Evolutionary conservation across 768 basidiomycete genomes (phyloP).

Genomic region (Lactifluus volemus): DNA sequence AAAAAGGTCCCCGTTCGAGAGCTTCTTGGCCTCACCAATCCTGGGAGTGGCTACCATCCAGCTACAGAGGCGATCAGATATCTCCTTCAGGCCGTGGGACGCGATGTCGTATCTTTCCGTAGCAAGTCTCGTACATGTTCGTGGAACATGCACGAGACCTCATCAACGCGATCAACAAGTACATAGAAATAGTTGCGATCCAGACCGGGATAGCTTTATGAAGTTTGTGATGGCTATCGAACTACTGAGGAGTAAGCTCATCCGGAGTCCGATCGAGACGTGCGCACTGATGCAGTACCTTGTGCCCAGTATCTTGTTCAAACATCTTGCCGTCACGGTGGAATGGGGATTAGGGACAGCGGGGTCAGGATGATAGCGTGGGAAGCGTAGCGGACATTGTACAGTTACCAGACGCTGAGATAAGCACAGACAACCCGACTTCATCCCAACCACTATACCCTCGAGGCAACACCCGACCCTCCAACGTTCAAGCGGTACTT

Average conservation of each 20-base stretch:
- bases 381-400: too few relatives aligned
- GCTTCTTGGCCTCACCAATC: background rate
- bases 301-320: constrained; percentile 5
- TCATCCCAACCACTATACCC: too few relatives aligned
- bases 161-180: constrained; percentile 10
- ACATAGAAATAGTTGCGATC: background rate
- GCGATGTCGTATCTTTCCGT: constrained; percentile 12
- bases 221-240: constrained; percentile 18
- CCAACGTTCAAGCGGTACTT: background rate
- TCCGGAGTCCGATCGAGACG: too few relatives aligned
- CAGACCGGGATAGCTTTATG: constrained; percentile 16
- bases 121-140: constrained; percentile 21
- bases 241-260: constrained; percentile 12
- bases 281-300: background rate
- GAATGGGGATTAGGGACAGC: too few relatives aligned
- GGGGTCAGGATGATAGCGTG: too few relatives aligned
- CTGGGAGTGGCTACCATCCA: background rate
- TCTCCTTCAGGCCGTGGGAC: constrained; percentile 14
- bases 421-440: too few relatives aligned
- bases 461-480: too few relatives aligned
- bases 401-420: too few relatives aligned
- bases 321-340: background rate
- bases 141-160: constrained; percentile 18
- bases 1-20: background rate
- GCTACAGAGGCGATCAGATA: constrained; percentile 17